These are phyloP conservation scores for Aphanocladium album DNA, from an alignment of 2,329 filamentous ascomycete genomes.

Conservation along the genomic window DNA sequence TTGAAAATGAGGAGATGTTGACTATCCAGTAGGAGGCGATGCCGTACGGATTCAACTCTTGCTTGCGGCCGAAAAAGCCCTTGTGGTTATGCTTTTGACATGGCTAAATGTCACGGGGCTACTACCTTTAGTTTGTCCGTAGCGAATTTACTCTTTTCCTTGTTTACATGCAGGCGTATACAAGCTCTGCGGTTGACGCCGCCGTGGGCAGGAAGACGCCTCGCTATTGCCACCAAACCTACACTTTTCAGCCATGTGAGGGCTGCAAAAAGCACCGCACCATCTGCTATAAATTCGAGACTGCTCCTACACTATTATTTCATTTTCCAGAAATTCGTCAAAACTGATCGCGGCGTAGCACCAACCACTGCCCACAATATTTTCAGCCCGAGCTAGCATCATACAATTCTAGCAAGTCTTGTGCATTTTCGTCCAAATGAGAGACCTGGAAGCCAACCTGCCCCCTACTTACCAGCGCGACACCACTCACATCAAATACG, in stretches of 20 bases:
- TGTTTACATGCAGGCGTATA: background rate
- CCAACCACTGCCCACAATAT: background rate
- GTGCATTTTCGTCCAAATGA: too few relatives aligned
- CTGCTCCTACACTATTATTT: too few relatives aligned
- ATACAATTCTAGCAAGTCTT: background rate
- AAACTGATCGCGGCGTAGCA: too few relatives aligned
- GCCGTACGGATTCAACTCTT: background rate
- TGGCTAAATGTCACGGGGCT: too few relatives aligned
- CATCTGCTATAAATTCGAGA: too few relatives aligned
- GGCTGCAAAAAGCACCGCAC: background rate
- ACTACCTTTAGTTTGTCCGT: background rate
- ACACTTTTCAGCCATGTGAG: background rate
- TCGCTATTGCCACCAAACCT: background rate
- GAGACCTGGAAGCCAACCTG: background rate
- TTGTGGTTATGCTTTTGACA: too few relatives aligned
- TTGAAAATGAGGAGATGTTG: slow-evolving; percentile 27
- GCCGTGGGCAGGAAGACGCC: too few relatives aligned
- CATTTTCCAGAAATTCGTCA: too few relatives aligned
- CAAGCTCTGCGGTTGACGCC: background rate
- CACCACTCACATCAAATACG: background rate
- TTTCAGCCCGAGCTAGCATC: background rate
- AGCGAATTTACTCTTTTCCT: background rate
- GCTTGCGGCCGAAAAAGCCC: background rate
- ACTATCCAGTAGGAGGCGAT: background rate
- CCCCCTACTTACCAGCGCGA: background rate